phyloP scores from a whole-genome alignment of 78 protist species.

The Dictyostelium brefeldianum region DNA sequence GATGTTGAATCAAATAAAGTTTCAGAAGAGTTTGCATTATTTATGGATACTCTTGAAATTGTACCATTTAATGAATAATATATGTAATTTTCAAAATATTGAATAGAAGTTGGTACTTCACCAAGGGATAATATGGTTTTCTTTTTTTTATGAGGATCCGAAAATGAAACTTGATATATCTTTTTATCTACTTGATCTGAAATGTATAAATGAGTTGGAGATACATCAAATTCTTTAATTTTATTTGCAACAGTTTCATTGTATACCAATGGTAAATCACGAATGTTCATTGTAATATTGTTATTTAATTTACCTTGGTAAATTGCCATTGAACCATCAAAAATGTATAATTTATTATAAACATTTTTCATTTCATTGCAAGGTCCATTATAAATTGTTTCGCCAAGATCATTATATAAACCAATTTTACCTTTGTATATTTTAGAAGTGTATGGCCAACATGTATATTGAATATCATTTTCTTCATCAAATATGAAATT shows the following conservation, averaged over 20 bases:
- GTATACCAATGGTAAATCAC: background rate
- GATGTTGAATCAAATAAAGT: background rate
- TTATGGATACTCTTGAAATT: background rate
- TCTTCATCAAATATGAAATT: background rate
- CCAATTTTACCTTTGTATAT: background rate
- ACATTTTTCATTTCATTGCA: background rate
- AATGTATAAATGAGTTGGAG: background rate
- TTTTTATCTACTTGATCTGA: background rate
- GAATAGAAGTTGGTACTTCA: background rate
- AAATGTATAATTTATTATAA: background rate
- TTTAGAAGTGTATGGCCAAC: background rate
- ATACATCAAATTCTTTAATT: constrained; percentile 16
- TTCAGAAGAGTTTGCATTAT: background rate
- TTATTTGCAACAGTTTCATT: background rate
- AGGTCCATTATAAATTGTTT: background rate
- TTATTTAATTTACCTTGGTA: background rate
- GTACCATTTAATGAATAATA: constrained; percentile 13
- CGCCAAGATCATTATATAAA: background rate
- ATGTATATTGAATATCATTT: background rate
- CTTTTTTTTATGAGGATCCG: background rate
- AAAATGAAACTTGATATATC: background rate
- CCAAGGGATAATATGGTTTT: background rate
- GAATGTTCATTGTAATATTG: background rate
- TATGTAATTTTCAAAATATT: background rate
- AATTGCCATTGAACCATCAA: background rate